phyloP scores from a whole-genome alignment of 169 alveolate species.

The Cyclospora cayetanensis region DNA sequence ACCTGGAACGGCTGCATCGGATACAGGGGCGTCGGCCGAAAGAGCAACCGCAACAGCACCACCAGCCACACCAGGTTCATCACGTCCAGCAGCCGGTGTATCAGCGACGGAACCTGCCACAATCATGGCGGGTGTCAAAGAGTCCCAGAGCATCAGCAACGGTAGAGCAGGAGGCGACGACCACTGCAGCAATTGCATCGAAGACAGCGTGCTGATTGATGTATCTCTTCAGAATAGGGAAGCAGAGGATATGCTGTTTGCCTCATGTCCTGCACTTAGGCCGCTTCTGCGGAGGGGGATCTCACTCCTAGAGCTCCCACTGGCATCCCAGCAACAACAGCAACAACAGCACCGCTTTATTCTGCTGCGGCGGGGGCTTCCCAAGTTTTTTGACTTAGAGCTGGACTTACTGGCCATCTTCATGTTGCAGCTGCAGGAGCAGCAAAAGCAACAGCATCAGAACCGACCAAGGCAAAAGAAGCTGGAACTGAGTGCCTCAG shows the following conservation, averaged over 20 bases:
- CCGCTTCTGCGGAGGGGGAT: slow-evolving; percentile 63
- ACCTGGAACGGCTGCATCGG: not conserved
- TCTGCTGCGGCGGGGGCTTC: slow-evolving; percentile 70
- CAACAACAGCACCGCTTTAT: not conserved
- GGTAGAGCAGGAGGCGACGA: not conserved
- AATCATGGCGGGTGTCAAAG: not conserved
- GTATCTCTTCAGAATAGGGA: slow-evolving; percentile 18
- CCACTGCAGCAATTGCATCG: not conserved
- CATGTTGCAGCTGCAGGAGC: not conserved
- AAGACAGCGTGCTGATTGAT: slow-evolving; percentile 8
- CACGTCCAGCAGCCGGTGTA: not conserved
- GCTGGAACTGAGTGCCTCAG: not conserved
- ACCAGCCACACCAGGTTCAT: not conserved
- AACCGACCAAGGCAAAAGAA: not conserved
- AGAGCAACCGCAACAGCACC: not conserved
- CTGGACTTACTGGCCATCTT: slow-evolving; percentile 35
- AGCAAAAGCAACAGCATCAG: not conserved
- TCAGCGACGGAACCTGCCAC: too few species aligned
- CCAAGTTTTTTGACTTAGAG: slow-evolving; percentile 67
- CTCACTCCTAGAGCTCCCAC: slow-evolving; percentile 40
- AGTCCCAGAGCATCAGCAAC: too few species aligned
- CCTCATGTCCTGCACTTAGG: slow-evolving; percentile 36
- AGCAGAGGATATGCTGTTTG: not conserved
- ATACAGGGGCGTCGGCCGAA: too few species aligned
- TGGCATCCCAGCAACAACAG: not conserved